phyloP scores from a whole-genome alignment of 176 grass and related monocot genomes.

The Avena atlantica region DNA sequence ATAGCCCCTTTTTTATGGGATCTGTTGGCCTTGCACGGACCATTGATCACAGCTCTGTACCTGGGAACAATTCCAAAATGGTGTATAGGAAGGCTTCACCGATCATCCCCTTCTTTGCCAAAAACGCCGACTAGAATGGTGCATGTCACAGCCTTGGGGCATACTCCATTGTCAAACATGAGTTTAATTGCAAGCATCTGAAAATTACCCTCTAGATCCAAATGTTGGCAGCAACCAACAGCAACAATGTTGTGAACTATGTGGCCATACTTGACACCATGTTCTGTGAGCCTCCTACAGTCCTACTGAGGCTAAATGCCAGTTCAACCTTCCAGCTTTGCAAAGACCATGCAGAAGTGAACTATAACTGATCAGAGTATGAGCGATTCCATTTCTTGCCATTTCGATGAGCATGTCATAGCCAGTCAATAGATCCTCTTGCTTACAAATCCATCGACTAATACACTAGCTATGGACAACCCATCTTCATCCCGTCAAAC shows the following conservation, averaged over 20 bases:
- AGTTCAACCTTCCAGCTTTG: conserved; percentile 49
- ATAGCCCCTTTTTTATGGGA: conserved; percentile 59
- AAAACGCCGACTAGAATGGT: conserved; percentile 72
- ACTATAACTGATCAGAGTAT: conserved; percentile 59
- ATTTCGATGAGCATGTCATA: conserved; percentile 57
- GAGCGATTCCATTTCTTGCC: conserved; percentile 59
- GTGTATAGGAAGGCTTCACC: conserved; percentile 60
- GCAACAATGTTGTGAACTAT: conserved; percentile 71
- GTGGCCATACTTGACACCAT: conserved; percentile 48
- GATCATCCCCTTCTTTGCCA: conserved; percentile 53
- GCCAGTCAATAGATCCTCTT: conserved; percentile 50
- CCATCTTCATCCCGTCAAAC: conserved; percentile 57
- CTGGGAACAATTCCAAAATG: conserved; percentile 59
- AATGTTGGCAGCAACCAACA: conserved; percentile 61
- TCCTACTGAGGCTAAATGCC: conserved; percentile 46
- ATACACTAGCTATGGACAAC: conserved; percentile 60
- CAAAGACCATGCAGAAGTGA: conserved; percentile 71
- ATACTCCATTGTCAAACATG: conserved; percentile 61
- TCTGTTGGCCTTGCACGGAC: conserved; percentile 63
- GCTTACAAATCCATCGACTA: conserved; percentile 70
- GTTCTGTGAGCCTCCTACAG: conserved; percentile 46
- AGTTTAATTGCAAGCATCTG: conserved; percentile 65
- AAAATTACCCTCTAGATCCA: conserved; percentile 43
- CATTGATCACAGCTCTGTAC: conserved; percentile 56
- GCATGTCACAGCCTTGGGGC: conserved; percentile 72